phyloP scores from a whole-genome alignment of 176 grass and related monocot species.

The Dendrocalamus sinicus region DNA sequence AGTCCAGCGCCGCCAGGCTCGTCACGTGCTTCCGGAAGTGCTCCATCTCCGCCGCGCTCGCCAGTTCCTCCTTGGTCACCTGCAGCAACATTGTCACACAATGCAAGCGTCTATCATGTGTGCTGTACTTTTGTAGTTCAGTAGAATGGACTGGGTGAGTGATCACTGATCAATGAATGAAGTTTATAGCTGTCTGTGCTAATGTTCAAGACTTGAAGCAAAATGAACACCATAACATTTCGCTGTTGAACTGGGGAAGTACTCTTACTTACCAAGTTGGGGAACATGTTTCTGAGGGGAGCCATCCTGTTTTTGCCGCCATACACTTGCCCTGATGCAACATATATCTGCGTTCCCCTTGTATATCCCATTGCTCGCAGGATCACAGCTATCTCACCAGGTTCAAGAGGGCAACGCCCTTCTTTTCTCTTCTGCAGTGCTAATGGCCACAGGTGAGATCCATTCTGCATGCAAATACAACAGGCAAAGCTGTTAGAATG shows the following conservation, averaged over 20 bases:
- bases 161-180: neutral
- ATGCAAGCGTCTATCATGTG: neutral
- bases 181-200: neutral
- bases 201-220: neutral
- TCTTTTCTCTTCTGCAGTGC: constrained; percentile 93
- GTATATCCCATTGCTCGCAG: constrained; percentile 86
- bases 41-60: constrained; percentile 64
- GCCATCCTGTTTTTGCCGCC: constrained; percentile 94
- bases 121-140: too few species aligned
- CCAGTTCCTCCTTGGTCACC: constrained; percentile 86
- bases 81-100: constrained; percentile 15
- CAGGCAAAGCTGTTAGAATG: neutral
- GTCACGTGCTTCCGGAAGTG: constrained; percentile 87
- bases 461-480: constrained; percentile 65
- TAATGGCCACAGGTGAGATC: constrained; percentile 92
- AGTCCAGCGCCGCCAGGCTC: constrained; percentile 83
- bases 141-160: too few species aligned
- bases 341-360: constrained; percentile 87
- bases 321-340: constrained; percentile 91
- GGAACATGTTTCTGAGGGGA: constrained; percentile 96
- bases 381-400: constrained; percentile 85
- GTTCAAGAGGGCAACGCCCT: constrained; percentile 94
- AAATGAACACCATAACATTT: neutral
- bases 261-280: constrained; percentile 65
- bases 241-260: neutral